phyloP scores from a whole-genome alignment of 306 rosid genomes.

The Castanopsis chinensis region DNA sequence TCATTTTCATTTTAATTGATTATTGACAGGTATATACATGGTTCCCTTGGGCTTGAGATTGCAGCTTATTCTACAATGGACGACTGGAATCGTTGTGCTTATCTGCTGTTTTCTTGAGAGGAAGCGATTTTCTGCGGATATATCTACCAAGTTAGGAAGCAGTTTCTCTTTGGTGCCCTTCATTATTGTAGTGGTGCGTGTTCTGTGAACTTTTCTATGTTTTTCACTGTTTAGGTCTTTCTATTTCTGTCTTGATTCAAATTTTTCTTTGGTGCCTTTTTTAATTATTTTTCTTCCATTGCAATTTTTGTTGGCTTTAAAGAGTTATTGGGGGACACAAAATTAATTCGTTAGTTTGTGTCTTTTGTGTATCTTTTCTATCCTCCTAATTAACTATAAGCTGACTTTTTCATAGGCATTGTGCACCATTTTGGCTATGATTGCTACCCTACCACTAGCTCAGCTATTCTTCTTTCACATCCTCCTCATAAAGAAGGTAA shows the following conservation, averaged over 20 bases:
- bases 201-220: conserved; percentile 9
- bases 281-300: background rate
- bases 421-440: conserved; percentile 88
- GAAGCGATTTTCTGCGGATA: conserved; percentile 67
- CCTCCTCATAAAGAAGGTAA: conserved; percentile 92
- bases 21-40: conserved; percentile 87
- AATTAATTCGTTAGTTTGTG: background rate
- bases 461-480: conserved; percentile 96
- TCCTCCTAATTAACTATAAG: conserved; percentile 4
- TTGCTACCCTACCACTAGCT: conserved; percentile 89
- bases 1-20: conserved; percentile 68
- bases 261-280: background rate
- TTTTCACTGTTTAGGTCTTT: background rate
- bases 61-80: conserved; percentile 99
- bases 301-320: background rate
- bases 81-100: conserved; percentile 87
- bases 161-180: conserved; percentile 88
- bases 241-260: background rate
- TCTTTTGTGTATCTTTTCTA: background rate
- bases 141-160: conserved; percentile 86
- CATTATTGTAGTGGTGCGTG: conserved; percentile 80
- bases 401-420: conserved; percentile 52
- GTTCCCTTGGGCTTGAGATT: conserved; percentile 93
- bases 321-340: background rate
- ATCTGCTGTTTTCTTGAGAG: conserved; percentile 82